These are phyloP conservation scores for Physcia stellaris DNA, from an alignment of 495 filamentous ascomycete genomes.

Conservation along the genomic window DNA sequence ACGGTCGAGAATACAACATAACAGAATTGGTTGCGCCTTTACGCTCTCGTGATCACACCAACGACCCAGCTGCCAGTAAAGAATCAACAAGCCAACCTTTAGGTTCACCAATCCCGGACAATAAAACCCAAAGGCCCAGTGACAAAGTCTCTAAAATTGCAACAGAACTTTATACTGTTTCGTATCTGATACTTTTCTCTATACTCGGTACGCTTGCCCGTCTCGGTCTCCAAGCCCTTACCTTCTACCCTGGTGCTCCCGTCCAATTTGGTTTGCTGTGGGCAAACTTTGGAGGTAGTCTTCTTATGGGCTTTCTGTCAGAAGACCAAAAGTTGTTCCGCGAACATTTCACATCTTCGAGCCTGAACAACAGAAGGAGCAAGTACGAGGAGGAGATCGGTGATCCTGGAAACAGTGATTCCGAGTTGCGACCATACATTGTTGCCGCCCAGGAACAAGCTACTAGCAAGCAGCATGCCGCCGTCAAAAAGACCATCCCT, in stretches of 20 bases:
- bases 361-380: background rate
- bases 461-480: constrained; percentile 37
- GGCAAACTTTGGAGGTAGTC: constrained; percentile 78
- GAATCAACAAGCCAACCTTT: too few species aligned
- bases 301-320: constrained; percentile 74
- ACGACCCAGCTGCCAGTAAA: too few species aligned
- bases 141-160: constrained; percentile 41
- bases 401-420: constrained; percentile 4
- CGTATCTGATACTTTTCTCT: constrained; percentile 77
- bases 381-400: constrained; percentile 17
- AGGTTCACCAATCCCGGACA: too few species aligned
- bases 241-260: constrained; percentile 66
- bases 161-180: constrained; percentile 65
- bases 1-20: too few species aligned
- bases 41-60: too few species aligned
- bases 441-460: constrained; percentile 16
- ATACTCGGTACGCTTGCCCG: constrained; percentile 77
- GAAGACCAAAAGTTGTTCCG: constrained; percentile 71
- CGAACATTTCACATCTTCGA: constrained; percentile 37
- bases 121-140: too few species aligned
- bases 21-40: too few species aligned
- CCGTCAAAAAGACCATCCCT: constrained; percentile 69
- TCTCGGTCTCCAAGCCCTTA: constrained; percentile 69
- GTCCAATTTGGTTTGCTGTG: constrained; percentile 64
- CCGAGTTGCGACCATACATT: background rate